Conservation (phyloP, 495 filamentous ascomycete species). For the Melanomma pulvis-pyrius region DNA sequence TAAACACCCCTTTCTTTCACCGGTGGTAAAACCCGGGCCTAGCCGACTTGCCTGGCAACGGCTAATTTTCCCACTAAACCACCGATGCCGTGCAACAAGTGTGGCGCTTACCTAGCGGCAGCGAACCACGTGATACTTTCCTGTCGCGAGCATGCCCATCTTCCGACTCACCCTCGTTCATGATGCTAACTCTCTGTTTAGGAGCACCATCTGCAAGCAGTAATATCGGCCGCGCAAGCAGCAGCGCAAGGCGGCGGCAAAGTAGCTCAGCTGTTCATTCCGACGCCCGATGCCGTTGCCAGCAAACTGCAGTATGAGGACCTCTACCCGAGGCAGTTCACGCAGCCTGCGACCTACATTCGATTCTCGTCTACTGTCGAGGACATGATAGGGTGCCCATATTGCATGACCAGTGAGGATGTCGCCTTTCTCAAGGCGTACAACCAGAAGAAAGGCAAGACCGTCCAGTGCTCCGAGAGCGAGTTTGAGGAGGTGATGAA, state of each 20-base stretch:
- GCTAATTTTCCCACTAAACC: not conserved
- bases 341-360: slow-evolving; percentile 88
- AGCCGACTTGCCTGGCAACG: not conserved
- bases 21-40: not conserved
- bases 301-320: slow-evolving; percentile 81
- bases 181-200: slow-evolving; percentile 47
- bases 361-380: slow-evolving; percentile 98
- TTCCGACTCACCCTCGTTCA: not conserved
- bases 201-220: slow-evolving; percentile 98
- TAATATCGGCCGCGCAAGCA: slow-evolving; percentile 74
- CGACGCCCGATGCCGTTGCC: slow-evolving; percentile 78
- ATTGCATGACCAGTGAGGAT: slow-evolving; percentile 92
- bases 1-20: not conserved
- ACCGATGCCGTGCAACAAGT: not conserved
- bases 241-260: slow-evolving; percentile 65
- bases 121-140: not conserved
- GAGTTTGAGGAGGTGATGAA: slow-evolving; percentile 94
- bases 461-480: slow-evolving; percentile 75
- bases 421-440: slow-evolving; percentile 79
- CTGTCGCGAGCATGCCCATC: too few species aligned
- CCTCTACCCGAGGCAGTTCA: slow-evolving; percentile 77
- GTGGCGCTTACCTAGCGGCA: too few species aligned
- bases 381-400: slow-evolving; percentile 81
- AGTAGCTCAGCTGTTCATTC: slow-evolving; percentile 74
- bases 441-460: slow-evolving; percentile 71